Evolutionary conservation across 1,284 basidiomycete species (phyloP).

Genomic region (Ceratorhiza oryzae-sativae): DNA sequence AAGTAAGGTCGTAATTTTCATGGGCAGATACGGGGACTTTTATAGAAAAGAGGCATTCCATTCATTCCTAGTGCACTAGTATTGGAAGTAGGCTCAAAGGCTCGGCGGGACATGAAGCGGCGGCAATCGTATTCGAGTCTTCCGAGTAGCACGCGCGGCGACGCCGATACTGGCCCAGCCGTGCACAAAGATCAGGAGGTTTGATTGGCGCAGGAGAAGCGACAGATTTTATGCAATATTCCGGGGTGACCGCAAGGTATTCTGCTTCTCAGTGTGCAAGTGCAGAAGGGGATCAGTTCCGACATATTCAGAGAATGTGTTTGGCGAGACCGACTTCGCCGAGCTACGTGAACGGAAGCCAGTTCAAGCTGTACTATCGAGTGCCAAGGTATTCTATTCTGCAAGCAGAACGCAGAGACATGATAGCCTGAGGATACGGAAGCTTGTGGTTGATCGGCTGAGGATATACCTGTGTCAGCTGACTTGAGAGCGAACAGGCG

Average conservation of each 20-base stretch:
- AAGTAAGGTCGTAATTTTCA: background rate
- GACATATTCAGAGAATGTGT: background rate
- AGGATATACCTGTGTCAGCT: too few relatives aligned
- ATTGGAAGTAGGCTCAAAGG: background rate
- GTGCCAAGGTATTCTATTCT: too few relatives aligned
- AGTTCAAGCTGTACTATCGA: too few relatives aligned
- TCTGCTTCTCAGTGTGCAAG: background rate
- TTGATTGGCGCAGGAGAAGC: background rate
- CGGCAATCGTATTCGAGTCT: conserved; percentile 17
- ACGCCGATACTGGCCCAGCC: background rate
- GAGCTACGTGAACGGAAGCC: too few relatives aligned
- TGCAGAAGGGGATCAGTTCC: background rate
- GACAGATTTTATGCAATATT: background rate
- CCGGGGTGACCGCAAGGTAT: conserved; percentile 1
- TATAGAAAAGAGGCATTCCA: background rate
- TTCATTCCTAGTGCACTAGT: too few relatives aligned
- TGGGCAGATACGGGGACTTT: background rate
- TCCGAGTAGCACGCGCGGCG: background rate
- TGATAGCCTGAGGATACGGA: too few relatives aligned
- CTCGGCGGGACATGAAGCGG: conserved; percentile 18
- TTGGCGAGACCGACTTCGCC: conserved; percentile 10
- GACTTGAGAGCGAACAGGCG: too few relatives aligned
- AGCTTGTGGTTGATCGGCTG: too few relatives aligned
- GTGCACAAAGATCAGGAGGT: background rate
- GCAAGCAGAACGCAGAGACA: too few relatives aligned